Evolutionary conservation across 371 early-diverging fungal species (phyloP).

Genomic region (Rhizopus sp.): DNA sequence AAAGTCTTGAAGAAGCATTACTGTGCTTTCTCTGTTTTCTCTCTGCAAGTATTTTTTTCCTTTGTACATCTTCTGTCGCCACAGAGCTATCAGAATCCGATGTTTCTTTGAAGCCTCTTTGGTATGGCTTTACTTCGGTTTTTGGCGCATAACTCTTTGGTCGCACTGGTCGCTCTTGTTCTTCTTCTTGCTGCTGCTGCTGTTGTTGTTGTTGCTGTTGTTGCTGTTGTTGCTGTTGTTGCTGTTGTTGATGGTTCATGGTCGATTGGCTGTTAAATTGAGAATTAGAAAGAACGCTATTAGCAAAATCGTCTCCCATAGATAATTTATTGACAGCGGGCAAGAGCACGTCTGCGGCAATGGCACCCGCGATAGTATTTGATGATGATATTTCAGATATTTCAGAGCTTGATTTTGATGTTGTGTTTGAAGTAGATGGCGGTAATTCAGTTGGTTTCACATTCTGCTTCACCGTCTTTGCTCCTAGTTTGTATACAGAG

Average conservation of each 20-base stretch:
- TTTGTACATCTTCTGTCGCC: conserved; percentile 2
- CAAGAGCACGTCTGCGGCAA: not conserved
- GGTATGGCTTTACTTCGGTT: too few species aligned
- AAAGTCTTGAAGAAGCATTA: not conserved
- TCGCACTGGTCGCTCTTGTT: not conserved
- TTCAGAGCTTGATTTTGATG: conserved; percentile 22
- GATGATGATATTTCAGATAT: conserved; percentile 24
- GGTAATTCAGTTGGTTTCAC: conserved; percentile 2
- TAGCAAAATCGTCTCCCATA: conserved; percentile 5
- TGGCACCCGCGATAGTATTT: conserved; percentile 2
- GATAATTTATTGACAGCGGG: conserved; percentile 2
- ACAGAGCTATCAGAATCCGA: conserved; percentile 7
- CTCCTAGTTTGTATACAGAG: conserved; percentile 10
- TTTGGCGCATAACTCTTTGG: too few species aligned
- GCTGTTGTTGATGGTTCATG: not conserved
- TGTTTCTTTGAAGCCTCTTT: not conserved
- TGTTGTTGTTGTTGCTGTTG: not conserved
- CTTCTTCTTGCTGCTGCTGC: not conserved
- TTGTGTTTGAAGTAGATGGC: conserved; percentile 16
- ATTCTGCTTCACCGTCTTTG: conserved; percentile 4
- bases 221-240: too few species aligned
- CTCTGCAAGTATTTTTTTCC: conserved; percentile 1
- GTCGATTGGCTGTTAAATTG: not conserved
- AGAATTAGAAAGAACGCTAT: conserved; percentile 1
- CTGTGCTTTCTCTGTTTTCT: not conserved